A percentile compares a stretch with the other conserved stretches of the same genome.
These are phyloP conservation scores for Backusella circina DNA, from an alignment of 192 early-diverging fungal genomes.

Conservation along the genomic window DNA sequence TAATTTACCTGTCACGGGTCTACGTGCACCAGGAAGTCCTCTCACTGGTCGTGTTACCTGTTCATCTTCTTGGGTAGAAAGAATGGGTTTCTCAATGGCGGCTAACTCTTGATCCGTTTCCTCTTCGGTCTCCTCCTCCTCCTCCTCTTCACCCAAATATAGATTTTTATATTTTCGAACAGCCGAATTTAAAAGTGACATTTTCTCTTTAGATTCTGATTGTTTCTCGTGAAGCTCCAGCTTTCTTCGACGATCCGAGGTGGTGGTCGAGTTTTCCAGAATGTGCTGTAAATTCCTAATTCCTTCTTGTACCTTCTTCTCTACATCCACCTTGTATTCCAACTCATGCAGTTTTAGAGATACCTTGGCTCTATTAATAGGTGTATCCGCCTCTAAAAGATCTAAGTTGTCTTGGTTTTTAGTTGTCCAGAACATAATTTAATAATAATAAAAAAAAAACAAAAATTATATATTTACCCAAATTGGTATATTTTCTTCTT, in stretches of 20 bases:
- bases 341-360: conserved; percentile 84
- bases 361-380: conserved; percentile 62
- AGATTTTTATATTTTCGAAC: conserved; percentile 85
- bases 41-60: conserved; percentile 1
- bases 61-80: background rate
- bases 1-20: conserved; percentile 69
- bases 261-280: conserved; percentile 24
- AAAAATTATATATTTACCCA: background rate
- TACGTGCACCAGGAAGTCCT: conserved; percentile 55
- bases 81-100: background rate
- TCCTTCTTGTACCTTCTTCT: conserved; percentile 86
- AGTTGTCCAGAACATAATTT: no score
- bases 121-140: conserved; percentile 11
- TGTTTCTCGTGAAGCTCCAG: conserved; percentile 49
- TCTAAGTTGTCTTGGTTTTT: conserved; percentile 34
- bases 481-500: conserved; percentile 10
- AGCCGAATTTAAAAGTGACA: conserved; percentile 65
- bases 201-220: conserved; percentile 69
- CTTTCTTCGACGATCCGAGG: conserved; percentile 44
- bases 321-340: conserved; percentile 87
- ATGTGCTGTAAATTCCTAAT: conserved; percentile 37
- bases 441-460: background rate
- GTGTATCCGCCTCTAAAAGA: conserved; percentile 63
- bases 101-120: background rate
- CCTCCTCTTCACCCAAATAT: conserved; percentile 70